phyloP scores from a whole-genome alignment of 306 rosid genomes.

The Cyclanthera cordifolia region DNA sequence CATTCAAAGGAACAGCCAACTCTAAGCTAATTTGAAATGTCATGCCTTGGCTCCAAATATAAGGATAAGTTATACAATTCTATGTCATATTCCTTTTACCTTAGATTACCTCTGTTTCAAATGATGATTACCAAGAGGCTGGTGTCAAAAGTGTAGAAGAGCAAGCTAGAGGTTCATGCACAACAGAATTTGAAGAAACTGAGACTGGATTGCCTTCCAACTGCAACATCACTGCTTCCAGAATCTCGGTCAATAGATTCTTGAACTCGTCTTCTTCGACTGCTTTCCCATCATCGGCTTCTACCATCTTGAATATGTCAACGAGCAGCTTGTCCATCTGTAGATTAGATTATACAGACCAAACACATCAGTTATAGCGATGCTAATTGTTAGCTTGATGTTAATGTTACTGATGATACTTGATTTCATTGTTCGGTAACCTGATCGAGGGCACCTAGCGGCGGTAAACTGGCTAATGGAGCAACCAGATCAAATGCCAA shows the following conservation, averaged over 20 bases:
- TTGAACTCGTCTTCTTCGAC: slow-evolving; percentile 83
- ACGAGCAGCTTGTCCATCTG: slow-evolving; percentile 68
- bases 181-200: slow-evolving; percentile 69
- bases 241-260: slow-evolving; percentile 49
- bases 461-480: slow-evolving; percentile 81
- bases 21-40: not conserved
- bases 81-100: slow-evolving; percentile 5
- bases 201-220: slow-evolving; percentile 60
- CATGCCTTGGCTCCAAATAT: slow-evolving; percentile 2
- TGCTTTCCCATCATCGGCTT: slow-evolving; percentile 42
- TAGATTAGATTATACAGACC: slow-evolving; percentile 9
- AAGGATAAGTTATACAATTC: slow-evolving; percentile 2
- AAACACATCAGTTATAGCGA: not conserved
- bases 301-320: slow-evolving; percentile 41
- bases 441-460: slow-evolving; percentile 68
- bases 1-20: slow-evolving; percentile 2
- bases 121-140: slow-evolving; percentile 20
- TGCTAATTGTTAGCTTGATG: not conserved
- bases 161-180: slow-evolving; percentile 72
- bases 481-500: slow-evolving; percentile 51
- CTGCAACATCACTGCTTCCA: slow-evolving; percentile 62
- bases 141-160: slow-evolving; percentile 66
- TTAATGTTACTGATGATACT: not conserved
- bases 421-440: slow-evolving; percentile 25
- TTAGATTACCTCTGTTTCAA: slow-evolving; percentile 2